These are phyloP conservation scores for Quercus suber DNA, from an alignment of 306 rosid genomes.

Conservation along the genomic window DNA sequence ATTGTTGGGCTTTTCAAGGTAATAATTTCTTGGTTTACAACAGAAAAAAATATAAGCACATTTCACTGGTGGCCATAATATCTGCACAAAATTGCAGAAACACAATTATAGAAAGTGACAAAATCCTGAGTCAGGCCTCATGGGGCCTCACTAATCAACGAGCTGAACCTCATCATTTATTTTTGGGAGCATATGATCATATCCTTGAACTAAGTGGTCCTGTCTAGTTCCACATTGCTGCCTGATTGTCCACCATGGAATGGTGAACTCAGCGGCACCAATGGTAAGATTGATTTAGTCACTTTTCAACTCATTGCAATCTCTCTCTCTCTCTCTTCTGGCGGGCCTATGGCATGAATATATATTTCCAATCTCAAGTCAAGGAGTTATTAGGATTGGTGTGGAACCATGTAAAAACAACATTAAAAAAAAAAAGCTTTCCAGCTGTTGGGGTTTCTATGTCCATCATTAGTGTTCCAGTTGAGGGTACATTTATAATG, in stretches of 20 bases:
- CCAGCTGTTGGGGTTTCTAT: conserved; percentile 18
- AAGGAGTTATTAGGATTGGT: not conserved
- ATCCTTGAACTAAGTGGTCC: too few species aligned
- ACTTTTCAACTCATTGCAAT: not conserved
- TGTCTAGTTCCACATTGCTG: not conserved
- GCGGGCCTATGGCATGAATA: too few species aligned
- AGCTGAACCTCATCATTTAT: not conserved
- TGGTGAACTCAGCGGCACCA: not conserved
- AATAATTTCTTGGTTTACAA: not conserved
- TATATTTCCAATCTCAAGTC: not conserved
- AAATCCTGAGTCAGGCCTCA: too few species aligned
- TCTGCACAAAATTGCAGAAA: too few species aligned
- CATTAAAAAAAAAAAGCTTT: not conserved
- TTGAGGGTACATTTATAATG: not conserved
- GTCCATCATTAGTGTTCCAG: conserved; percentile 5
- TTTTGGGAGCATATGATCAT: not conserved
- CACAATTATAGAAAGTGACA: too few species aligned
- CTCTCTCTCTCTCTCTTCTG: not conserved
- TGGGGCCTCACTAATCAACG: too few species aligned
- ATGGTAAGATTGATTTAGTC: not conserved
- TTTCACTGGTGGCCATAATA: too few species aligned
- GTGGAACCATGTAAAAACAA: conserved; percentile 2
- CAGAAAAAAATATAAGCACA: not conserved
- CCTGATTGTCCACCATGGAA: not conserved
- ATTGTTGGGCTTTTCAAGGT: too few species aligned